phyloP scores from a whole-genome alignment of 2,329 filamentous ascomycete genomes.

The Coniochaeta sp. region DNA sequence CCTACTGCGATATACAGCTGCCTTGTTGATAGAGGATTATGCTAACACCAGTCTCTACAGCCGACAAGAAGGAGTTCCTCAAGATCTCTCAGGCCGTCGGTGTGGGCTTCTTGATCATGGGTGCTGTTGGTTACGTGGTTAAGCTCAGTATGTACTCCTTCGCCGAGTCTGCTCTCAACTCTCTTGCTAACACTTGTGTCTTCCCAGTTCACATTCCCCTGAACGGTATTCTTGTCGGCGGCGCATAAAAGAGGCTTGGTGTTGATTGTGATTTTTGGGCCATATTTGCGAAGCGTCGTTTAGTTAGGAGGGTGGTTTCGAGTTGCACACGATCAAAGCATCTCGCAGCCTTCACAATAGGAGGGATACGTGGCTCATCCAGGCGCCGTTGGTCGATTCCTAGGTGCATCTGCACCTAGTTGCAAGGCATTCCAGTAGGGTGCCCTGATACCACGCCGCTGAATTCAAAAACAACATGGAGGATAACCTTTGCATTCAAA shows the following conservation, averaged over 20 bases:
- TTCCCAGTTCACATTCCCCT: constrained; percentile 57
- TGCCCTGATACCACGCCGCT: not conserved
- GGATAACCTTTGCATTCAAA: not conserved
- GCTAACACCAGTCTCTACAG: constrained; percentile 12
- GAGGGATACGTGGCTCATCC: not conserved
- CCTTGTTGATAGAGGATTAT: not conserved
- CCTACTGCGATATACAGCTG: not conserved
- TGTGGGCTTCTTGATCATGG: constrained; percentile 64
- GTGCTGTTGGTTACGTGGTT: constrained; percentile 62
- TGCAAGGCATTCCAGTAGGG: not conserved
- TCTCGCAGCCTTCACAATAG: not conserved
- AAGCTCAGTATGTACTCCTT: constrained; percentile 50
- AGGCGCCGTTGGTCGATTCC: not conserved
- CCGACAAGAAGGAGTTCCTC: constrained; percentile 46
- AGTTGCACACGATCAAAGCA: not conserved
- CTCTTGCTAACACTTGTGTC: not conserved
- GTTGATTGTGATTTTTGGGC: not conserved
- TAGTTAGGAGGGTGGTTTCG: not conserved
- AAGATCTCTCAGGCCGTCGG: constrained; percentile 52
- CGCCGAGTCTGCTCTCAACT: not conserved
- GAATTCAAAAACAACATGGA: not conserved
- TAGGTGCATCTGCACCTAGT: not conserved
- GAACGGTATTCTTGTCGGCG: constrained; percentile 63
- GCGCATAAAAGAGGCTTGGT: constrained; percentile 38
- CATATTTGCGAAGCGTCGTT: not conserved